phyloP scores from a whole-genome alignment of 805 yeast genomes.

The Candida sakaeoensis region DNA sequence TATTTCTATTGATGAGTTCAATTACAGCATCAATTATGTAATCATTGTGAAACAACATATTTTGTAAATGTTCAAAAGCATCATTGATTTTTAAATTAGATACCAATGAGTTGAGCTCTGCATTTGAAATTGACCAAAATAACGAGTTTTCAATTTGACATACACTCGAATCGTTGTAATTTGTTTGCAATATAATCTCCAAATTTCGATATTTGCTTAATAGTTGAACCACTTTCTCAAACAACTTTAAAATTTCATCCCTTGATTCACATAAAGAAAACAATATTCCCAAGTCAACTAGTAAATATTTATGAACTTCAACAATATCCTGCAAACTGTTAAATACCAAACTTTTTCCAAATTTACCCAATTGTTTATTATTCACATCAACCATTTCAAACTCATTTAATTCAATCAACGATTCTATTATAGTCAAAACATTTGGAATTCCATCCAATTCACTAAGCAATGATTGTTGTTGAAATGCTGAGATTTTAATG shows the following conservation, averaged over 20 bases:
- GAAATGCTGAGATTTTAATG: constrained; percentile 25
- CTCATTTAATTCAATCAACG: constrained; percentile 16
- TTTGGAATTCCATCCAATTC: constrained; percentile 25
- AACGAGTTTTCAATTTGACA: constrained; percentile 22
- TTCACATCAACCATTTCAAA: constrained; percentile 4
- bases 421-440: constrained; percentile 20
- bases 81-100: constrained; percentile 16
- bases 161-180: constrained; percentile 14
- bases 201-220: constrained; percentile 22
- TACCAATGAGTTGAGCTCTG: constrained; percentile 17
- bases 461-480: constrained; percentile 17
- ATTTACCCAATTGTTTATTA: constrained; percentile 15
- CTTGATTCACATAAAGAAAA: constrained; percentile 32
- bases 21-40: constrained; percentile 35
- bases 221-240: constrained; percentile 21
- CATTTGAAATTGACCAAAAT: constrained; percentile 27
- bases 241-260: constrained; percentile 21
- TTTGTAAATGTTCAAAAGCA: constrained; percentile 25
- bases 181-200: constrained; percentile 23
- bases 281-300: constrained; percentile 27
- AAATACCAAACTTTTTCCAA: constrained; percentile 22
- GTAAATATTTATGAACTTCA: constrained; percentile 24
- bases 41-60: constrained; percentile 19
- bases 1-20: constrained; percentile 25
- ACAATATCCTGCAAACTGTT: constrained; percentile 27